Base-by-base conservation (phyloP, 1,284 basidiomycete genomes). In the Cutaneotrichosporon curvatum region DNA sequence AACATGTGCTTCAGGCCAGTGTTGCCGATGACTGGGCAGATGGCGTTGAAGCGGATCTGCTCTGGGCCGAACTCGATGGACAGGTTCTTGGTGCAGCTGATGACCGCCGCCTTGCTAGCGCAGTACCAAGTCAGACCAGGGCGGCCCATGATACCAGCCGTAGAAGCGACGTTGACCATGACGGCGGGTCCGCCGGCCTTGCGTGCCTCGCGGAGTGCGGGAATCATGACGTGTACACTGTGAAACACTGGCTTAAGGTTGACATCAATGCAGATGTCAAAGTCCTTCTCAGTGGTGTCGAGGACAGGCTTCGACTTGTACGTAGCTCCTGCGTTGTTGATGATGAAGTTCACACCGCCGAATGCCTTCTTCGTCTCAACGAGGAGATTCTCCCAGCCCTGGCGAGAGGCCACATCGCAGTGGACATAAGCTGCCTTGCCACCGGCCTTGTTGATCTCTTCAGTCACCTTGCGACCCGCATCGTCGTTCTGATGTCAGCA, bases 271-370 rank as follows among this genome's bases (percentile, higher is more conserved):
- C 51, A 53, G 8, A 53, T 41, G 45, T 53, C 51, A 35, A 53
- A 53, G 42, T 50, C 48, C 10, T 18, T 16, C 35, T 50, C 48
- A 23, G 47, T 49, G 15, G 47, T 49, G 25, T 40, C 31, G 20
- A 53, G 45, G 28, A 50, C 48, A 4, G 51, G 51, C 45, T 53
- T 53, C 35, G 48, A 47, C 48, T 53, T 47, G 51, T 53, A 53
- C 22, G 48, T 53, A 40, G 45, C 39, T 31, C 51, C 51, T 7
- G 51, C 51, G 42, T 53, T 53, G 51, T 53, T 53, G 51, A 53
- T 48, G 20, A 53, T 39, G 14, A 38, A 50, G 42, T 53, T 50
- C 22, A 53, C 39, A 38, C 42, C 42, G 44, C 51, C 51, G 16
- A 47, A 44, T 4, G 42, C 38, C 36, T 45, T 32, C 32, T 45